A percentile compares a stretch with the other conserved stretches of the same genome.
These are phyloP conservation scores for Phialocephala sp. DNA, from an alignment of 2,329 filamentous ascomycete species.

Conservation along the genomic window DNA sequence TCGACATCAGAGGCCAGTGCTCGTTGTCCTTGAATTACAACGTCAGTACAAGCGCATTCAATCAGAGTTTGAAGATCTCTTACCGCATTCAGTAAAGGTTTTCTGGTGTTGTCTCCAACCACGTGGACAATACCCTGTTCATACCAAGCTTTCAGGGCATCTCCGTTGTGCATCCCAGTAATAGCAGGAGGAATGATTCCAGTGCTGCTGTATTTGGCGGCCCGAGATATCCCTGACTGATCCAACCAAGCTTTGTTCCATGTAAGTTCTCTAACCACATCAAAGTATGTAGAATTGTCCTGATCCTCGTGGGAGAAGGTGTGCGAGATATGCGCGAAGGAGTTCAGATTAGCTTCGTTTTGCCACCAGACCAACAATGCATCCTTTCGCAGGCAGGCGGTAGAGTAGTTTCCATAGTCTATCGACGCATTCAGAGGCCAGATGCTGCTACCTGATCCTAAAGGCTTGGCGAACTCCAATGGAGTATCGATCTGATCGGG, in stretches of 20 bases:
- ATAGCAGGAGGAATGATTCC: slow-evolving; percentile 67
- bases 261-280: slow-evolving; percentile 60
- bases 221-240: slow-evolving; percentile 54
- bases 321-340: slow-evolving; percentile 62
- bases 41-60: background rate
- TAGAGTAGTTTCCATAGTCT: slow-evolving; percentile 30
- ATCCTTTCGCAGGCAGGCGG: slow-evolving; percentile 54
- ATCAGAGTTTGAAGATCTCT: slow-evolving; percentile 38
- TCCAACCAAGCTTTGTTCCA: slow-evolving; percentile 65
- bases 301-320: slow-evolving; percentile 64
- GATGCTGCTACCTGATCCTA: slow-evolving; percentile 54
- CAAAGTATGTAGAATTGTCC: slow-evolving; percentile 63
- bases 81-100: slow-evolving; percentile 55
- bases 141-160: slow-evolving; percentile 61
- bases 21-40: slow-evolving; percentile 18
- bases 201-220: slow-evolving; percentile 53
- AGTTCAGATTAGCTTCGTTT: slow-evolving; percentile 52
- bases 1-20: slow-evolving; percentile 63
- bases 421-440: slow-evolving; percentile 48
- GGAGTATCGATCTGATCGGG: slow-evolving; percentile 50
- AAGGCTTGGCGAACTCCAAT: slow-evolving; percentile 52
- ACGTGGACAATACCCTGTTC: slow-evolving; percentile 63
- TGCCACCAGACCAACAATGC: slow-evolving; percentile 57
- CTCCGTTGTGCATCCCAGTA: slow-evolving; percentile 66
- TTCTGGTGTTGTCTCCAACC: slow-evolving; percentile 66